These are phyloP conservation scores for Ensete ventricosum DNA, from an alignment of 176 grass and related monocot species.

Conservation along the genomic window DNA sequence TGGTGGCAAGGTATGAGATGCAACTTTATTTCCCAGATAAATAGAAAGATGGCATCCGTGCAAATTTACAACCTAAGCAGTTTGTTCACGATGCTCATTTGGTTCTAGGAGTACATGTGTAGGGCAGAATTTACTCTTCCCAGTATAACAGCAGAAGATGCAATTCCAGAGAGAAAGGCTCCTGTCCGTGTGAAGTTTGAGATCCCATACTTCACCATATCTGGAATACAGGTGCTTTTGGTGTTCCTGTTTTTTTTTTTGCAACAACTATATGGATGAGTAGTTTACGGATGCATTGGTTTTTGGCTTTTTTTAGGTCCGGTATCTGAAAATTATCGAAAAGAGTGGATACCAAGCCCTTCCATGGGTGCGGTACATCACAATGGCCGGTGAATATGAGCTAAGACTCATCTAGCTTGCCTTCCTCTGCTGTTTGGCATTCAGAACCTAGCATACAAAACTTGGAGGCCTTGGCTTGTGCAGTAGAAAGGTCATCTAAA, in stretches of 20 bases:
- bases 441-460: too few species aligned
- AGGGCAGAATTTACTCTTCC: conserved; percentile 94
- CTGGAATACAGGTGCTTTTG: conserved; percentile 72
- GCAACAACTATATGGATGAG: not conserved
- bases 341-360: conserved; percentile 94
- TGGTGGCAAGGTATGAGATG: conserved; percentile 68
- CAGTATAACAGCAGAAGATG: conserved; percentile 87
- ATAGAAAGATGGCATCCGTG: too few species aligned
- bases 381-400: conserved; percentile 96
- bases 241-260: not conserved
- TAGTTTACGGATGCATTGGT: not conserved
- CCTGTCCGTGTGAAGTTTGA: conserved; percentile 97
- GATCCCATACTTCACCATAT: conserved; percentile 95
- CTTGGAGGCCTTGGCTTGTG: too few species aligned
- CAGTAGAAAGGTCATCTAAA: too few species aligned
- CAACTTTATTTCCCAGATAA: not conserved
- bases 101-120: conserved; percentile 85
- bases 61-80: too few species aligned
- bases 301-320: conserved; percentile 33
- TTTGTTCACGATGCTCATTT: too few species aligned
- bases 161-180: conserved; percentile 70
- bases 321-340: conserved; percentile 94
- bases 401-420: conserved; percentile 55
- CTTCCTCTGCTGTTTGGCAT: too few species aligned
- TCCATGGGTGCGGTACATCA: conserved; percentile 95